Evolutionary conservation across 2,329 filamentous ascomycete genomes (phyloP).

Genomic region (Stagonosporopsis chrysanthemi): DNA sequence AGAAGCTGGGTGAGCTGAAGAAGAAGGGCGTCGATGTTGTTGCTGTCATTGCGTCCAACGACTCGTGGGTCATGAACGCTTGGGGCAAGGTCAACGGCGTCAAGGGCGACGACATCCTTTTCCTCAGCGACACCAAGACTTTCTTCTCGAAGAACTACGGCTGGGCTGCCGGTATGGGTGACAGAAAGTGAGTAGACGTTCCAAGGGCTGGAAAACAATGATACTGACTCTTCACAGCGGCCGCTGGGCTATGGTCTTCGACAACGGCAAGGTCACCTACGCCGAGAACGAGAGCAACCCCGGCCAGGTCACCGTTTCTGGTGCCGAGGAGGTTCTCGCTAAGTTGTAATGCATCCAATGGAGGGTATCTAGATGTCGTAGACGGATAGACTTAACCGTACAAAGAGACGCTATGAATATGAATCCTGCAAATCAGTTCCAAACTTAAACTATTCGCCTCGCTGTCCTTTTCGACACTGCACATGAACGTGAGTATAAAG

Average conservation of each 20-base stretch:
- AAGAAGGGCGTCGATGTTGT: slow-evolving; percentile 84
- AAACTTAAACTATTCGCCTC: neutral
- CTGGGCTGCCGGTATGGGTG: slow-evolving; percentile 72
- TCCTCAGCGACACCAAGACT: slow-evolving; percentile 75
- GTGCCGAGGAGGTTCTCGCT: slow-evolving; percentile 57
- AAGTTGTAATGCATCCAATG: slow-evolving; percentile 50
- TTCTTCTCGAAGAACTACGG: slow-evolving; percentile 80
- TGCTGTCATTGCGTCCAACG: slow-evolving; percentile 83
- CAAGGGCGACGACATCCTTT: slow-evolving; percentile 76
- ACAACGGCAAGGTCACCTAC: slow-evolving; percentile 80
- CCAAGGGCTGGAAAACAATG: too few relatives aligned
- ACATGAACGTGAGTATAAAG: neutral
- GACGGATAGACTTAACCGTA: neutral
- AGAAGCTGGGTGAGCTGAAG: slow-evolving; percentile 73
- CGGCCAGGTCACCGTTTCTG: slow-evolving; percentile 57
- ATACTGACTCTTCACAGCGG: slow-evolving; percentile 46
- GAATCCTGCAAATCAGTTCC: neutral
- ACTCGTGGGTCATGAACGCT: slow-evolving; percentile 85
- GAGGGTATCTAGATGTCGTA: neutral
- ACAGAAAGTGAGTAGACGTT: slow-evolving; percentile 63
- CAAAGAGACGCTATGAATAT: slow-evolving; percentile 1
- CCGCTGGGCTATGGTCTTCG: slow-evolving; percentile 81
- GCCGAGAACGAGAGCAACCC: slow-evolving; percentile 73
- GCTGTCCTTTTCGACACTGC: neutral
- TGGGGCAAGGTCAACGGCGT: slow-evolving; percentile 89